Conservation (phyloP, 2,329 filamentous ascomycete genomes). For the Alternaria sp. region DNA sequence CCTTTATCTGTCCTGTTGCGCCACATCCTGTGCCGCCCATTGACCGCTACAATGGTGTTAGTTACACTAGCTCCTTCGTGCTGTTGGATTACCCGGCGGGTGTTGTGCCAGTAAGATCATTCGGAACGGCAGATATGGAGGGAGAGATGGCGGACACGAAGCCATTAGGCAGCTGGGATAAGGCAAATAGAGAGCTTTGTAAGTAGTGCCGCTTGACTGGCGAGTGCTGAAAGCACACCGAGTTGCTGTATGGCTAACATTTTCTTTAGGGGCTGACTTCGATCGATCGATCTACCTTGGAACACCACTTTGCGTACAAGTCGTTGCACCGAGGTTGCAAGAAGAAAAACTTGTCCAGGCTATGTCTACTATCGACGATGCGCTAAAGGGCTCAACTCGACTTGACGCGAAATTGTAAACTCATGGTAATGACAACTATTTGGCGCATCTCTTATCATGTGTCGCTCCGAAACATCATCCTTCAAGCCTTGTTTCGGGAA, state of each 20-base stretch:
- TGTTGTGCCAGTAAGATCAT: conserved; percentile 62
- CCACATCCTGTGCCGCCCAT: conserved; percentile 70
- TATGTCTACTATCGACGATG: conserved; percentile 64
- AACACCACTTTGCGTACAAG: conserved; percentile 65
- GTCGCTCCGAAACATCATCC: background rate
- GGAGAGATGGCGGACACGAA: conserved; percentile 54
- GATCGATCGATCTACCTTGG: conserved; percentile 64
- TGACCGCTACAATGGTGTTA: conserved; percentile 69
- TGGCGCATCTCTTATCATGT: background rate
- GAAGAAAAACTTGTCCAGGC: conserved; percentile 63
- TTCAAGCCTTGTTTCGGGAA: background rate
- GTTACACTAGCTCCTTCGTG: conserved; percentile 70
- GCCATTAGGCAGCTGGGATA: conserved; percentile 66
- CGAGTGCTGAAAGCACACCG: background rate
- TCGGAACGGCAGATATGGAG: conserved; percentile 61
- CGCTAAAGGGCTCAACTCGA: conserved; percentile 38
- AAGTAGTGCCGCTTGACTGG: conserved; percentile 21
- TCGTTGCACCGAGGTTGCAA: conserved; percentile 63
- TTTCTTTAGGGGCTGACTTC: conserved; percentile 53
- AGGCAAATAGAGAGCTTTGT: conserved; percentile 67
- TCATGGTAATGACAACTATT: background rate
- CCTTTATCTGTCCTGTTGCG: conserved; percentile 70
- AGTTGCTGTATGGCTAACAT: conserved; percentile 9
- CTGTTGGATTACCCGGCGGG: conserved; percentile 70
- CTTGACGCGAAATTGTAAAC: conserved; percentile 26